These are phyloP conservation scores for Eucommia ulmoides DNA, from an alignment of 257 asterid species.

Conservation along the genomic window DNA sequence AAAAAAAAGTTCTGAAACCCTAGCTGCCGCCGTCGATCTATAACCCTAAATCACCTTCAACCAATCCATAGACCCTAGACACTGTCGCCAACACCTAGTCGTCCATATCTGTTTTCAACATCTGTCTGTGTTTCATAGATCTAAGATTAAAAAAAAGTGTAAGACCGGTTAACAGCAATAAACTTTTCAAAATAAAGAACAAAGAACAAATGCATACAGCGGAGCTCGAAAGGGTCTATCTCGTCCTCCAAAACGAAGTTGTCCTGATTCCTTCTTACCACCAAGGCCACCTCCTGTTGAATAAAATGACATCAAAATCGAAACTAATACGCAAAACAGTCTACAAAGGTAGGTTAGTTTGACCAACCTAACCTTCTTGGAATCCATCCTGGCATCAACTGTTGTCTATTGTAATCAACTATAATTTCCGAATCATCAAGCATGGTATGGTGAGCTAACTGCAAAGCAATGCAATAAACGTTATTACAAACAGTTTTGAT, in stretches of 20 bases:
- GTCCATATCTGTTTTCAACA: no score
- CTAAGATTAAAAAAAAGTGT: no score
- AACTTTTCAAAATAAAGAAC: no score
- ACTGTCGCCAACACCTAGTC: no score
- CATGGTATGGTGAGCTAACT: conserved; percentile 78
- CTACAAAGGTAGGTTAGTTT: conserved; percentile 1
- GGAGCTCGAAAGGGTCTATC: conserved; percentile 90
- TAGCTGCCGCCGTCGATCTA: no score
- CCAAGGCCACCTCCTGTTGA: conserved; percentile 90
- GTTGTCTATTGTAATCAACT: conserved; percentile 92
- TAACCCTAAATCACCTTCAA: no score
- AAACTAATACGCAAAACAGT: conserved; percentile 4
- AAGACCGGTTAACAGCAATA: no score
- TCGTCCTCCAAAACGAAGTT: conserved; percentile 96
- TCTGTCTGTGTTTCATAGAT: no score
- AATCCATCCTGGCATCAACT: conserved; percentile 97
- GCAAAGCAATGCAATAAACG: conserved; percentile 9
- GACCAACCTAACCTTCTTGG: conserved; percentile 86
- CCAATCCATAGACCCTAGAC: no score
- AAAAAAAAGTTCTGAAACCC: no score
- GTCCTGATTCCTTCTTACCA: conserved; percentile 97
- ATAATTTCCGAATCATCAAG: conserved; percentile 83
- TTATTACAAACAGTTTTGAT: no score
- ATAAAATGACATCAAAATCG: conserved; percentile 9
- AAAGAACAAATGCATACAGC: conserved; percentile 38